These are phyloP conservation scores for Thalassiosira gravida DNA, from an alignment of 352 stramenopile genomes.

Conservation along the genomic window DNA sequence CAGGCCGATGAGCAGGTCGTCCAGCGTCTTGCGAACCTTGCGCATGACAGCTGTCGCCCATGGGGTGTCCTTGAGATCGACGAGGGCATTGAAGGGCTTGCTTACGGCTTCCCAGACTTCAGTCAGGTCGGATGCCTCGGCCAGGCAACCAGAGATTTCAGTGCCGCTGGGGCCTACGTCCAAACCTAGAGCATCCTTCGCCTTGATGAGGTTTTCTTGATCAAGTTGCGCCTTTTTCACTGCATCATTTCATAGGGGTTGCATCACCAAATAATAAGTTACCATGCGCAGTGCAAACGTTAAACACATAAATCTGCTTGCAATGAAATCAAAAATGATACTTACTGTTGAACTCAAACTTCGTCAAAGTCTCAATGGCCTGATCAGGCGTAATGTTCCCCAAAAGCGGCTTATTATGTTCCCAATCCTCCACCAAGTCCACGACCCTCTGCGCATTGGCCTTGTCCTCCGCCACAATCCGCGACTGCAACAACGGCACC, in stretches of 20 bases:
- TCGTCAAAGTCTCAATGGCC: constrained; percentile 85
- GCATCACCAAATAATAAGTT: not conserved
- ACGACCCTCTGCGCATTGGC: constrained; percentile 83
- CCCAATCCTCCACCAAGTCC: constrained; percentile 86
- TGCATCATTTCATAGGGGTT: not conserved
- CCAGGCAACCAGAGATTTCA: constrained; percentile 79
- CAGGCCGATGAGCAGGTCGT: constrained; percentile 94
- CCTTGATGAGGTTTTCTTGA: constrained; percentile 92
- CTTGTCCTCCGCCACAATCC: constrained; percentile 95
- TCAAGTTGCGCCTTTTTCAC: constrained; percentile 88
- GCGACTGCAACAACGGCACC: constrained; percentile 94
- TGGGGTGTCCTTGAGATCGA: constrained; percentile 92
- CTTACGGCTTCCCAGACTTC: constrained; percentile 96
- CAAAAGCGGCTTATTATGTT: constrained; percentile 87
- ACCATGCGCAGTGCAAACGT: no score
- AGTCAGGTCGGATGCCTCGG: constrained; percentile 93
- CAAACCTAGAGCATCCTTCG: constrained; percentile 93
- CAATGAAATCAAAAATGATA: not conserved
- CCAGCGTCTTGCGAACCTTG: constrained; percentile 94
- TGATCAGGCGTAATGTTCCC: constrained; percentile 84
- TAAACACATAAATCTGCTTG: not conserved
- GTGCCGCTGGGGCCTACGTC: constrained; percentile 86
- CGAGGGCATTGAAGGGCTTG: constrained; percentile 88
- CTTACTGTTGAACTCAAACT: constrained; percentile 84
- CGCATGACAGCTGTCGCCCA: constrained; percentile 93